Base-by-base conservation (phyloP, 116 monocot species). In the Phalaenopsis hybrid region DNA sequence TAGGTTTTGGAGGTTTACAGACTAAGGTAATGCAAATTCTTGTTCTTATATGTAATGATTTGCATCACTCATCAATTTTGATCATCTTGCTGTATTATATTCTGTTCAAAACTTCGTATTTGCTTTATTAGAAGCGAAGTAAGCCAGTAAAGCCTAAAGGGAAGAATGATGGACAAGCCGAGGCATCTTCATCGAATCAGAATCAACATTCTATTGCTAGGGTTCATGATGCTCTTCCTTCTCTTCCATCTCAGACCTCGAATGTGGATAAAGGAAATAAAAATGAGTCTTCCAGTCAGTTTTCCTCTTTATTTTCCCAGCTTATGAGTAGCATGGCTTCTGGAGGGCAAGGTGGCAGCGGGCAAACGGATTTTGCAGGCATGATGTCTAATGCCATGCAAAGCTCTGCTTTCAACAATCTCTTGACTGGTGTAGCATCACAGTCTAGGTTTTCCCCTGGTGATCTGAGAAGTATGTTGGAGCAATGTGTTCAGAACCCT, bases 1-100 rank as follows among this genome's bases (percentile, higher is more conserved):
- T 97, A 78, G 97, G 97, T 34, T 86, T 94, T 86, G 93, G 93
- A 75, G 87, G 87, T 81, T 76, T 97, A 76, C 87, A 91, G 79
- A 86, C 94, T 34, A 97, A 91, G 91, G 97, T 97, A 65, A 76
- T 74, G 48, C n/a, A 70, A 21, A 44, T 8, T 77, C 2, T 21
- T 25, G 58, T 18, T 44, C 45, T 18, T 45, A 15, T 4, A 13
- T 46, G 17, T 43, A 20, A 13, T 77, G n/a, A 52, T 51, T 21
- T 52, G 28, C 4, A 4, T 50, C 4, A 75, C 11, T 20, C 7
- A 75, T 75, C 1, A 73, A 9, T 6, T 16, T 16, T 43, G 8
- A 73, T 16, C 73, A 45, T n/a, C 5, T 75, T 46, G 10, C 75
- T 48, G 9, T 44, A 8, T 45, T 48, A n/a, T 20, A 48, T 46